Conservation (phyloP, 305 asterid species). For the Fraxinus sp. region DNA sequence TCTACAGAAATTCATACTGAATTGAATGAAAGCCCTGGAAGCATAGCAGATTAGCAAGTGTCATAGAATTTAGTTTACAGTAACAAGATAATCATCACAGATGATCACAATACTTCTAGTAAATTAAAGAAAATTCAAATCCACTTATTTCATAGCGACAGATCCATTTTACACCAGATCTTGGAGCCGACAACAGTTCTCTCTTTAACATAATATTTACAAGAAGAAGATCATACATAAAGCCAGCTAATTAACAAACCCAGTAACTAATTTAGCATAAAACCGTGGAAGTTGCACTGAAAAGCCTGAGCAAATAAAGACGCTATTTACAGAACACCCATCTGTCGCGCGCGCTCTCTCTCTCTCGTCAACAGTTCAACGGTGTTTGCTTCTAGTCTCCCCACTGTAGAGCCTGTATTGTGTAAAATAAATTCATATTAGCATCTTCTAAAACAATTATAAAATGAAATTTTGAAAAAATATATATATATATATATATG, state of each 20-base stretch:
- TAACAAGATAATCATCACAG: not conserved
- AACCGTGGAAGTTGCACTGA: not conserved
- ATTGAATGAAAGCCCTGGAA: not conserved
- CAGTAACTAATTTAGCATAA: not conserved
- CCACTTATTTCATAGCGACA: not conserved
- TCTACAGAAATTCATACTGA: not conserved
- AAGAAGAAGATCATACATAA: not conserved
- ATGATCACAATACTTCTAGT: not conserved
- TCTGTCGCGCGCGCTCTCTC: not conserved
- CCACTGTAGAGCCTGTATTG: constrained; percentile 81
- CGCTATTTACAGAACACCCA: constrained; percentile 36
- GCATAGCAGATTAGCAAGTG: not conserved
- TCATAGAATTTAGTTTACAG: not conserved
- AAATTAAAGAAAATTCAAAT: not conserved
- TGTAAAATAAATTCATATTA: not conserved
- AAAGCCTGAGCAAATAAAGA: not conserved
- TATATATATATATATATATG: too few relatives aligned
- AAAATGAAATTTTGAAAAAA: too few relatives aligned
- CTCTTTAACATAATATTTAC: not conserved
- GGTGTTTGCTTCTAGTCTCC: constrained; percentile 76
- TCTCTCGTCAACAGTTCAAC: constrained; percentile 30
- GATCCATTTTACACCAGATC: not conserved
- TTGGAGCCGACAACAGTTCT: not conserved
- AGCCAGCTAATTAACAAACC: constrained; percentile 4
- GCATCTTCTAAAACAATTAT: not conserved